Evolutionary conservation across 768 basidiomycete genomes (phyloP).

Genomic region (Tulasnella sp.): DNA sequence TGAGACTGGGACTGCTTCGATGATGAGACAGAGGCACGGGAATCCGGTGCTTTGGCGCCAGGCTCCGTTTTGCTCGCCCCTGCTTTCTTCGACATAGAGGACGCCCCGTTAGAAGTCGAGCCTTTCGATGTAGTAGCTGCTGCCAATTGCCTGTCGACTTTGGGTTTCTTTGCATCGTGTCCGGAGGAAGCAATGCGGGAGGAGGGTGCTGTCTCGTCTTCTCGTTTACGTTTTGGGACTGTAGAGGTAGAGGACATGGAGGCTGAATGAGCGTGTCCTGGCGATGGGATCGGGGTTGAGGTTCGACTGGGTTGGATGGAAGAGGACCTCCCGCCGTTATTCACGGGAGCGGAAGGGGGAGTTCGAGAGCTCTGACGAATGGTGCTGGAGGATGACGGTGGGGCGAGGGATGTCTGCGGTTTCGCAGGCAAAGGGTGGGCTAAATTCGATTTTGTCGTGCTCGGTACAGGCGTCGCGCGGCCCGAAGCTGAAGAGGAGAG

Average conservation of each 20-base stretch:
- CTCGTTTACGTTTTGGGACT: conserved; percentile 4
- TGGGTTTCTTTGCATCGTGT: background rate
- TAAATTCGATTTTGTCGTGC: background rate
- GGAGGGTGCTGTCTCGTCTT: background rate
- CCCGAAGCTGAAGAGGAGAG: background rate
- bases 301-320: background rate
- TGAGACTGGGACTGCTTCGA: background rate
- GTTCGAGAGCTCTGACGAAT: background rate
- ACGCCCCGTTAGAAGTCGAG: background rate
- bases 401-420: background rate
- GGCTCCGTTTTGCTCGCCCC: background rate
- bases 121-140: background rate
- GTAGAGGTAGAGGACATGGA: background rate
- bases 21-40: background rate
- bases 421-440: background rate
- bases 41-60: background rate
- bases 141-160: background rate
- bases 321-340: background rate
- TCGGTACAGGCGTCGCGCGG: background rate
- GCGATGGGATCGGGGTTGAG: conserved; percentile 1
- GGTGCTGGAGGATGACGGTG: background rate
- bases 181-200: background rate
- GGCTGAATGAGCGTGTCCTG: background rate
- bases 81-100: background rate
- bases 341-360: background rate